Conservation (phyloP, 1,284 basidiomycete genomes). For the Earliella scabrosa region DNA sequence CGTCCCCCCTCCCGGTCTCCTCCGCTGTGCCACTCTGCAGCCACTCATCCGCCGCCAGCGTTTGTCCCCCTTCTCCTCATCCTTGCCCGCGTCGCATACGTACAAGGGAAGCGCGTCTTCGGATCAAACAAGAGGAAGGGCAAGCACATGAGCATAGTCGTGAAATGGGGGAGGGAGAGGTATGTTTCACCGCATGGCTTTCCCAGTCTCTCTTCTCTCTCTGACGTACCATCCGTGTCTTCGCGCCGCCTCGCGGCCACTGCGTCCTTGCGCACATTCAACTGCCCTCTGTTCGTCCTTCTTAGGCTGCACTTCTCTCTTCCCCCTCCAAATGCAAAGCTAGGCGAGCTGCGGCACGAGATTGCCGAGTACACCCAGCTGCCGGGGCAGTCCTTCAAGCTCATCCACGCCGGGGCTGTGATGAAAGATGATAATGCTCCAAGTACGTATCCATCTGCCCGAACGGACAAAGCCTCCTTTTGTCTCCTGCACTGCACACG, state of each 20-base stretch:
- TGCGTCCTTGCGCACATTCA: neutral
- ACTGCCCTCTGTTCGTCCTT: constrained; percentile 1
- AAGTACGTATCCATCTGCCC: constrained; percentile 49
- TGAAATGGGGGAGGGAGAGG: constrained; percentile 70
- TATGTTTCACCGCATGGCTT: constrained; percentile 27
- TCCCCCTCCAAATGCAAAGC: constrained; percentile 57
- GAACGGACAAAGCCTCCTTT: neutral
- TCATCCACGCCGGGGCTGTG: constrained; percentile 79
- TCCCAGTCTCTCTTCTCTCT: constrained; percentile 12
- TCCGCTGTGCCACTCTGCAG: neutral
- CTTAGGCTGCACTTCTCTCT: constrained; percentile 58
- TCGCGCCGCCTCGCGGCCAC: constrained; percentile 4
- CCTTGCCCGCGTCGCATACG: constrained; percentile 37
- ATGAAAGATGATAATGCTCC: constrained; percentile 77
- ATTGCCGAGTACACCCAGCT: constrained; percentile 72
- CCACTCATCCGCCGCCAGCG: constrained; percentile 17
- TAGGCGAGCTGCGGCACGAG: constrained; percentile 55
- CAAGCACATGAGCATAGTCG: constrained; percentile 50
- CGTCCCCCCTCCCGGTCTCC: neutral
- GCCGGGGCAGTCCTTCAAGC: constrained; percentile 66
- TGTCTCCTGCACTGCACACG: constrained; percentile 7
- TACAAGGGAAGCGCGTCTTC: constrained; percentile 32
- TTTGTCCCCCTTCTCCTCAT: constrained; percentile 36
- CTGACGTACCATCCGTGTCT: constrained; percentile 16
- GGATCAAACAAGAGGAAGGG: constrained; percentile 22